Base-by-base conservation (phyloP, 2,329 filamentous ascomycete genomes). In the Didymella keratinophila region DNA sequence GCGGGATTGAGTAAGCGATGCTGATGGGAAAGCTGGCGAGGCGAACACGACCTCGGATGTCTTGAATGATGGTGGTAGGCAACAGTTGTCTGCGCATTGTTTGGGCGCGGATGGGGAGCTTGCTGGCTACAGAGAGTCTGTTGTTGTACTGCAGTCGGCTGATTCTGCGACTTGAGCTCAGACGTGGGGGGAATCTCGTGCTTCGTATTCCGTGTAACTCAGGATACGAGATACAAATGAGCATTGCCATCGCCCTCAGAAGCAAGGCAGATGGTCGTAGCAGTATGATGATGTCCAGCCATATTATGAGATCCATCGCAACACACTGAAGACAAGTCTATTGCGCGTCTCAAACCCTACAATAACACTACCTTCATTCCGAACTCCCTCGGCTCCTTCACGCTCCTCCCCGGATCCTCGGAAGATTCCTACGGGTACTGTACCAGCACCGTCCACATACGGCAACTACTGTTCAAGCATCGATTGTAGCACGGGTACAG, bases 401-500 rank as follows among this genome's bases (percentile, higher is more conserved):
- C 37, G n/a, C 41, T 23, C 39, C 20, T 25, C 21, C 41, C 23
- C n/a, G 3, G 28, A 30, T 23, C 20, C 20, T 43, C 41, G 12
- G 41, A 41, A 6, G 7, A 9, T n/a, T n/a, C 14, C 6, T 23
- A 23, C 20, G 32, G 45, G 45, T 41, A 49, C 34, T 11, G 47
- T 21, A 39, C 23, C 41, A 18, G 8, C 21, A 34, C n/a, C 4
- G 18, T 51, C 37, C 6, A 12, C 10, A 37, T 16, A 18, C 28
- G 45, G 52, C 20, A 55, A 44, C 21, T 48, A 6, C 3, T n/a
- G 16, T 14, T n/a, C n/a, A 45, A 10, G 34, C 14, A n/a, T 55
- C 23, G 37, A 55, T 49, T 30, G 27, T 37, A 28, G 52, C 20
- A 37, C 52, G 52, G 52, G 23, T 49, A 44, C 45, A 2, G 36